Evolutionary conservation across 331 rosid genomes (phyloP).

Genomic region (Malus hybrid): DNA sequence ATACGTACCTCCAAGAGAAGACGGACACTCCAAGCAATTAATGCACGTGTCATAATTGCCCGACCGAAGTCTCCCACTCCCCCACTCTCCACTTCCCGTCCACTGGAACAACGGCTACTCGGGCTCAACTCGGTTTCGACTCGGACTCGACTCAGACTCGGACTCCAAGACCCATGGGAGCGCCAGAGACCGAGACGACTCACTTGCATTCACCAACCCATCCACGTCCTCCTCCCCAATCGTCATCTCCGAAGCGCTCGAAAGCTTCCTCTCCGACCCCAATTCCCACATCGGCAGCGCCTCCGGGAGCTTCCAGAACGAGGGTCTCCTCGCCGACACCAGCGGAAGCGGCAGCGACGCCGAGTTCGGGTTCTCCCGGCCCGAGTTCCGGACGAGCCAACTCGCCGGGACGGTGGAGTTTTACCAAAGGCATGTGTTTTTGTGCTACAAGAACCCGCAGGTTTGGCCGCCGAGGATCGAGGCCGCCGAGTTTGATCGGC

Average conservation of each 20-base stretch:
- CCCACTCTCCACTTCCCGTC: constrained; percentile 6
- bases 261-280: constrained; percentile 63
- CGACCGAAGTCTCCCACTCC: constrained; percentile 7
- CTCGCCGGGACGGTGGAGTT: constrained; percentile 74
- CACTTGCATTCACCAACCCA: constrained; percentile 49
- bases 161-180: constrained; percentile 25
- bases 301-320: constrained; percentile 86
- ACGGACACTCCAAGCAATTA: background rate
- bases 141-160: background rate
- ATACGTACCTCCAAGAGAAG: background rate
- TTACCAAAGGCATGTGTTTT: constrained; percentile 68
- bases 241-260: constrained; percentile 63
- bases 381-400: constrained; percentile 49
- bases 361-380: constrained; percentile 64
- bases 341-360: constrained; percentile 25
- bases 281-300: constrained; percentile 46
- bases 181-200: constrained; percentile 51
- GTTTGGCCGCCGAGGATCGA: constrained; percentile 90
- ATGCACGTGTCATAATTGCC: constrained; percentile 22
- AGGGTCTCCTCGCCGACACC: constrained; percentile 34
- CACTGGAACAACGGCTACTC: constrained; percentile 15
- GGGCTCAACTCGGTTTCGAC: background rate
- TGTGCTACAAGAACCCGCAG: constrained; percentile 78
- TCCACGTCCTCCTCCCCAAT: constrained; percentile 72
- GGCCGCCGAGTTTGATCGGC: constrained; percentile 87